These are phyloP conservation scores for Purpureocillium takamizusanense DNA, from an alignment of 2,329 filamentous ascomycete genomes.

Conservation along the genomic window DNA sequence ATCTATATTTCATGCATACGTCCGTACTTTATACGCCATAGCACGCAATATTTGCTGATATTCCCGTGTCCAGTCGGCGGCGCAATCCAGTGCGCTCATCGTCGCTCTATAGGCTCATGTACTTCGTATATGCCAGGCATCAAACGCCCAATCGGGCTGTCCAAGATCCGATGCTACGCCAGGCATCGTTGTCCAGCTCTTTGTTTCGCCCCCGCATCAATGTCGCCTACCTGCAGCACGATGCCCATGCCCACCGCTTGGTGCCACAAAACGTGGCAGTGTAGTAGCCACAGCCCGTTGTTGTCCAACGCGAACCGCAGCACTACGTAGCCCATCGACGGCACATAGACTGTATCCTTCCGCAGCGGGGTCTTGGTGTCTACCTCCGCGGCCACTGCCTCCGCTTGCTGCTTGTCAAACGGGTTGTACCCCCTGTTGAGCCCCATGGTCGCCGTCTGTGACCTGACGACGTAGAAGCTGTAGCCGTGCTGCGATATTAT, in stretches of 20 bases:
- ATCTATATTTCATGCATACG: too few species aligned
- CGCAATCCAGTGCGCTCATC: too few species aligned
- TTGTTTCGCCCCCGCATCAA: conserved; percentile 1
- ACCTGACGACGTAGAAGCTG: conserved; percentile 9
- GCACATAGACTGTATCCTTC: conserved; percentile 22
- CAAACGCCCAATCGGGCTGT: too few species aligned
- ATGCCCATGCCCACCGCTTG: conserved; percentile 22
- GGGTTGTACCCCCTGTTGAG: conserved; percentile 9
- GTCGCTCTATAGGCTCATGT: too few species aligned
- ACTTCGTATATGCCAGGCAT: too few species aligned
- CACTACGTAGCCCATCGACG: conserved; percentile 23
- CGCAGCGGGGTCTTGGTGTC: conserved; percentile 15
- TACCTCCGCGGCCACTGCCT: not conserved
- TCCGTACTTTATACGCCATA: too few species aligned
- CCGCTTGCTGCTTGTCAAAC: conserved; percentile 3
- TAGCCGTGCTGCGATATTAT: conserved; percentile 11
- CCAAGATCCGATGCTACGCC: conserved; percentile 6
- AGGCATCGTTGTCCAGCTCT: not conserved
- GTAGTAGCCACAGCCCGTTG: conserved; percentile 26
- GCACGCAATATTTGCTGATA: too few species aligned
- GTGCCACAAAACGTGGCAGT: conserved; percentile 28
- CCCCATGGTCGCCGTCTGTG: conserved; percentile 1
- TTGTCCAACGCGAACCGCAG: conserved; percentile 24
- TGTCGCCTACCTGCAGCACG: conserved; percentile 6
- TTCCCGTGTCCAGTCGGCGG: too few species aligned